These are phyloP conservation scores for Pleurotus cornucopiae DNA, from an alignment of 768 basidiomycete species.

Conservation along the genomic window DNA sequence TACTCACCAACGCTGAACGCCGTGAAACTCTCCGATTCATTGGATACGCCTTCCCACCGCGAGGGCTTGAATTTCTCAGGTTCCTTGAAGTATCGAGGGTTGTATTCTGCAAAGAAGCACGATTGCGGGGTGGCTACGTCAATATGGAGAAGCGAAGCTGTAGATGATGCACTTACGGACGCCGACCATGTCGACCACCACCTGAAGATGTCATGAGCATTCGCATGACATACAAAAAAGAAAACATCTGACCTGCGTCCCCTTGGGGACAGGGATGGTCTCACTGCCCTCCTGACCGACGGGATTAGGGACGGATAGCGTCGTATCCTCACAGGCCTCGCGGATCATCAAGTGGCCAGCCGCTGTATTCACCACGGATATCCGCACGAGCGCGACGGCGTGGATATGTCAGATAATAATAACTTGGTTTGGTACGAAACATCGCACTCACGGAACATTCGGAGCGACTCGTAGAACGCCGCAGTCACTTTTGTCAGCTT, in stretches of 20 bases:
- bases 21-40: conserved; percentile 38
- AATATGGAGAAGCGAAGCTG: neutral
- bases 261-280: conserved; percentile 34
- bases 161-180: conserved; percentile 32
- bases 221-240: neutral
- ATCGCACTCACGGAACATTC: conserved; percentile 39
- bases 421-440: no score
- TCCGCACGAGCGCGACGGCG: neutral
- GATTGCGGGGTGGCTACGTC: neutral
- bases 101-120: conserved; percentile 33
- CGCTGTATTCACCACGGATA: conserved; percentile 20
- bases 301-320: conserved; percentile 36
- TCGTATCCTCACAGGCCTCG: conserved; percentile 38
- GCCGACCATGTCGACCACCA: conserved; percentile 46
- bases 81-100: conserved; percentile 44
- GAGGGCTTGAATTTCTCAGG: conserved; percentile 47
- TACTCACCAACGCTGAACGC: conserved; percentile 41
- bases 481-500: conserved; percentile 39
- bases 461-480: conserved; percentile 37
- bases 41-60: conserved; percentile 40
- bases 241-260: conserved; percentile 23
- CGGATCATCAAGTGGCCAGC: conserved; percentile 37
- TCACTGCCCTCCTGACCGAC: conserved; percentile 32
- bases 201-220: conserved; percentile 13
- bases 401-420: no score